These are phyloP conservation scores for Trichoderma parareesei DNA, from an alignment of 495 filamentous ascomycete genomes.

Conservation along the genomic window DNA sequence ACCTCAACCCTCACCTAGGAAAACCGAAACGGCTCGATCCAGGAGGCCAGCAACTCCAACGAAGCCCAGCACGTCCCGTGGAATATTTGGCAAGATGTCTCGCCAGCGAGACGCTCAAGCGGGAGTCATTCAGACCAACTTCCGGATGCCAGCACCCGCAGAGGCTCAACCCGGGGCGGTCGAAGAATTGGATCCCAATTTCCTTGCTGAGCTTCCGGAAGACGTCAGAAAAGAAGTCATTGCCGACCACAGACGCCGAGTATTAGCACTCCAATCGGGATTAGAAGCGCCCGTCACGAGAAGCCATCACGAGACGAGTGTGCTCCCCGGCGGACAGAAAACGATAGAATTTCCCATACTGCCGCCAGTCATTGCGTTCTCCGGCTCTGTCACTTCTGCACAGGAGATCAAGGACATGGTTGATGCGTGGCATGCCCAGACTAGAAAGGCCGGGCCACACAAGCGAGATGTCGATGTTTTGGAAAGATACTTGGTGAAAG, in stretches of 20 bases:
- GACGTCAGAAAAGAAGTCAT: slow-evolving; percentile 73
- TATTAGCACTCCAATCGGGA: slow-evolving; percentile 31
- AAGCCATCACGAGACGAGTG: neutral
- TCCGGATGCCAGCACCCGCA: slow-evolving; percentile 33
- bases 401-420: slow-evolving; percentile 39
- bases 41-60: slow-evolving; percentile 49
- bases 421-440: slow-evolving; percentile 57
- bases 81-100: slow-evolving; percentile 38
- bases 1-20: slow-evolving; percentile 52
- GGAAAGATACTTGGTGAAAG: slow-evolving; percentile 55
- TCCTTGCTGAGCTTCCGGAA: slow-evolving; percentile 73
- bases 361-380: slow-evolving; percentile 29
- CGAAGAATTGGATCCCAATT: slow-evolving; percentile 54
- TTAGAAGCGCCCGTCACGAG: slow-evolving; percentile 15
- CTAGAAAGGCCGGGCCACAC: slow-evolving; percentile 63
- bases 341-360: slow-evolving; percentile 25
- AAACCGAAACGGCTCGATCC: slow-evolving; percentile 37
- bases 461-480: slow-evolving; percentile 66
- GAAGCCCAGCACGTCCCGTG: slow-evolving; percentile 47
- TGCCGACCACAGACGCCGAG: slow-evolving; percentile 56
- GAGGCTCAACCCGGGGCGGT: slow-evolving; percentile 19
- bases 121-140: slow-evolving; percentile 57
- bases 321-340: slow-evolving; percentile 23
- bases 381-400: slow-evolving; percentile 16
- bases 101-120: slow-evolving; percentile 33